Percentiles rank a stretch among this genome's conserved stretches.
Evolutionary conservation across 805 yeast genomes (phyloP).

Genomic region (Helenozyma baotianmanensis): DNA sequence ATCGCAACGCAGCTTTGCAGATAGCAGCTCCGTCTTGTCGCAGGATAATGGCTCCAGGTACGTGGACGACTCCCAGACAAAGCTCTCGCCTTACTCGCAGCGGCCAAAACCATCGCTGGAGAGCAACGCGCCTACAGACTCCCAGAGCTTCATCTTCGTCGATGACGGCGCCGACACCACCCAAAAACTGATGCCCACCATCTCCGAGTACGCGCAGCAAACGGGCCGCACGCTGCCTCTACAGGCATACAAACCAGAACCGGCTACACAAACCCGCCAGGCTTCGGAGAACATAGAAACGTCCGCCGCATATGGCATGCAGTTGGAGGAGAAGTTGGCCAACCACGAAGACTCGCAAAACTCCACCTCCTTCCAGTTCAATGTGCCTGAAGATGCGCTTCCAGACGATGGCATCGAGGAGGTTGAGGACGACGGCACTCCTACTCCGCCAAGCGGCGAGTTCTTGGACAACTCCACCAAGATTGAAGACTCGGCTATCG

Average conservation of each 20-base stretch:
- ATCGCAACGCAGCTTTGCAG: not conserved
- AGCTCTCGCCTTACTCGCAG: not conserved
- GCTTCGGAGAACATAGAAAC: constrained; percentile 23
- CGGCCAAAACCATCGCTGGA: not conserved
- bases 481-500: constrained; percentile 17
- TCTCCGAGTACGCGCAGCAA: constrained; percentile 22
- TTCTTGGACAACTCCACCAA: constrained; percentile 16
- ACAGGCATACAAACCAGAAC: constrained; percentile 15
- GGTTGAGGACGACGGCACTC: constrained; percentile 3
- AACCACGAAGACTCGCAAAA: constrained; percentile 3
- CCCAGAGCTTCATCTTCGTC: constrained; percentile 15
- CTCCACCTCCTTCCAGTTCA: constrained; percentile 6
- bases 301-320: constrained; percentile 23
- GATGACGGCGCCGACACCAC: constrained; percentile 5
- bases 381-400: constrained; percentile 6
- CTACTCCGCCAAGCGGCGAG: no score
- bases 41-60: constrained; percentile 2
- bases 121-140: constrained; percentile 3
- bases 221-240: constrained; percentile 21
- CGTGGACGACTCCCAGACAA: constrained; percentile 1
- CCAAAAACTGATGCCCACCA: constrained; percentile 6
- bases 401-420: constrained; percentile 37
- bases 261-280: constrained; percentile 8
- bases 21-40: not conserved
- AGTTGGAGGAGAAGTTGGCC: constrained; percentile 19